Evolutionary conservation across 768 basidiomycete species (phyloP), one percentile per base, ranked within the genome.

Genomic region (Naganishia antarctica): DNA sequence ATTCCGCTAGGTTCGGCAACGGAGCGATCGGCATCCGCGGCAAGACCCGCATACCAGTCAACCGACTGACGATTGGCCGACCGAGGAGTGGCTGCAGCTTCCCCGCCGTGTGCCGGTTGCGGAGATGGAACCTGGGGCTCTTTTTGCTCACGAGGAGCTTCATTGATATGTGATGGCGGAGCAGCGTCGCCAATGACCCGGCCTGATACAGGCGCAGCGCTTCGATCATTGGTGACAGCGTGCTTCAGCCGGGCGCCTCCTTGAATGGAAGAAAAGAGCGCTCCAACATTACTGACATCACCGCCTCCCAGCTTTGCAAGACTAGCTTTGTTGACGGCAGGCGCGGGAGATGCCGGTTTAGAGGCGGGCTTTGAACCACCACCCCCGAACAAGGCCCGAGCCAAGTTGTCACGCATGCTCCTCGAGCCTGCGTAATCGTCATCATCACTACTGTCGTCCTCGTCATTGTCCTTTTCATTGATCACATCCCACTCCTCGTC

Each of bases 401-500:
- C 93, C 41, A 98, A 84, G 61, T 85, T 84, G 64, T 83, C 82
- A 16, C 89, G 82, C 18, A 81, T 83, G 57, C 80, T 81, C 46
- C 92, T 81, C 3, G 83, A 85, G 15, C 81, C 81, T n/a, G 82
- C 80, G 50, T 87, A 79, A 65, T 91, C 91, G 74, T 91, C 91
- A 61, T 91, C 90, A 59, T 85, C 87, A 67, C 84, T 86, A 69
- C 87, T 86, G 5, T 84, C 83, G 4, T 83, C 83, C 8, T 65
- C 65, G 57, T 75, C 71, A 16, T 82, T 74, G 37, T 74, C 83
- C 45, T 84, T 85, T 75, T 92, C 90, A 71, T 84, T 80, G 51
- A 90, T 80, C n/a, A 86, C 85, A 61, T 87, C 90, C 90, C 91
- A 93, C 53, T 91, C 90, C 18, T 89, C 88, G 1, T 88, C 87